Base-by-base conservation (phyloP, 352 stramenopile genomes). In the Globisporangium sylvaticum region DNA sequence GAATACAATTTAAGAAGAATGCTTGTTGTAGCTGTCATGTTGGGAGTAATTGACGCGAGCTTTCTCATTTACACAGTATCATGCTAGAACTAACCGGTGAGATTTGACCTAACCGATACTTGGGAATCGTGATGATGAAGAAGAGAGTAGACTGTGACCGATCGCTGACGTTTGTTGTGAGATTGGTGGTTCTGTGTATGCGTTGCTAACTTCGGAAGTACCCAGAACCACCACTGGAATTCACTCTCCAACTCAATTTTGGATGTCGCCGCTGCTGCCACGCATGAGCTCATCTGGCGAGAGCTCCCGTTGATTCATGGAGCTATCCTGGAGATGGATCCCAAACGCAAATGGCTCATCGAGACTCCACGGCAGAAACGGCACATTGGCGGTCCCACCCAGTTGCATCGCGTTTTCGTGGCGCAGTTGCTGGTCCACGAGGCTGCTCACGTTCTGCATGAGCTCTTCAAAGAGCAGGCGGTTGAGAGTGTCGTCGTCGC, bases 221-320 rank as follows among this genome's bases (percentile, higher is more conserved):
- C 29, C 29, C 29, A 32, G 29, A 32, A 14, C 6, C n/a, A 29
- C n/a, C 20, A 29, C 6, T n/a, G 8, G 18, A 50, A n/a, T 12
- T 1, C 66, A 69, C 12, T 34, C 37, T 14, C 32, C 42, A n/a
- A 62, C 20, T 34, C 56, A 62, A 34, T n/a, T 25, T 22, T 52
- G 56, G 34, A 53, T 50, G 34, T 53, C 56, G 56, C 27, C 22
- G 32, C 22, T n/a, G 31, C 56, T 31, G 31, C 50, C 56, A 14
- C 10, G 2, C n/a, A 48, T 10, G 32, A 62, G 32, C 32, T 52
- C 56, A 29, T 62, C 56, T 12, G 25, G 14, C 24, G 8, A 10
- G 34, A n/a, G 20, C 18, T 27, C 15, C 14, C 4, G 22, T 25
- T 56, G 29, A 4, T 32, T 32, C 27, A 58, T 12, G 29, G 29